These are phyloP conservation scores for Leccinellum luteum DNA, from an alignment of 768 basidiomycete genomes.

Conservation along the genomic window DNA sequence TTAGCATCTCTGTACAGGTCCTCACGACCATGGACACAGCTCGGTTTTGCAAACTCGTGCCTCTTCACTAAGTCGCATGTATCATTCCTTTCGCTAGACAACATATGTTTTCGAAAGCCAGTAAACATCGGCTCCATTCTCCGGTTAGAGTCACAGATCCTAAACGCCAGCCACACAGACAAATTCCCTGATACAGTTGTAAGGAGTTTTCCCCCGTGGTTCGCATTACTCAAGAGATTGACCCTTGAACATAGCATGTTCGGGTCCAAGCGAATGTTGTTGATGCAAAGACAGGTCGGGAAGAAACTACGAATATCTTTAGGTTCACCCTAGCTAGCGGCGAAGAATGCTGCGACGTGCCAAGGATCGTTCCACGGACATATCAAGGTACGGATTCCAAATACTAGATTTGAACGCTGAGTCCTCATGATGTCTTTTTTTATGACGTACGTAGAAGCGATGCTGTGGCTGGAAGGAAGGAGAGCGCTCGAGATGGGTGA, in stretches of 20 bases:
- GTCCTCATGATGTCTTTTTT: slow-evolving; percentile 1
- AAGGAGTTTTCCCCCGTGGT: slow-evolving; percentile 18
- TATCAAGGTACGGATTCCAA: slow-evolving; percentile 50
- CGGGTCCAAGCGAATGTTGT: slow-evolving; percentile 72
- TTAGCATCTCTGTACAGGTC: not conserved
- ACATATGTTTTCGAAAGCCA: slow-evolving; percentile 74
- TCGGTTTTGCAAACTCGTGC: slow-evolving; percentile 69
- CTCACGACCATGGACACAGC: slow-evolving; percentile 35
- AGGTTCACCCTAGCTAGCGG: slow-evolving; percentile 68
- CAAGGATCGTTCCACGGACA: slow-evolving; percentile 61
- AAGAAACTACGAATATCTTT: slow-evolving; percentile 73
- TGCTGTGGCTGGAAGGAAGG: slow-evolving; percentile 81
- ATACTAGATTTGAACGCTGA: not conserved
- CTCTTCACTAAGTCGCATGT: slow-evolving; percentile 66
- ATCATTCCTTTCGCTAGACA: slow-evolving; percentile 74
- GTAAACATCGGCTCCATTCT: slow-evolving; percentile 85
- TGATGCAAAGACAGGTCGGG: slow-evolving; percentile 60
- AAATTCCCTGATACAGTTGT: slow-evolving; percentile 53
- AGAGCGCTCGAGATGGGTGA: slow-evolving; percentile 68
- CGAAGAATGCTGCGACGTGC: slow-evolving; percentile 32
- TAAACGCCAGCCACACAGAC: slow-evolving; percentile 45
- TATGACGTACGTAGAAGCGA: slow-evolving; percentile 54
- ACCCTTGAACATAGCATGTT: slow-evolving; percentile 49
- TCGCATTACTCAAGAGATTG: not conserved
- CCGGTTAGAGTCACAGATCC: slow-evolving; percentile 65